Evolutionary conservation across 805 yeast genomes (phyloP).

Genomic region (Saturnispora quitensis): DNA sequence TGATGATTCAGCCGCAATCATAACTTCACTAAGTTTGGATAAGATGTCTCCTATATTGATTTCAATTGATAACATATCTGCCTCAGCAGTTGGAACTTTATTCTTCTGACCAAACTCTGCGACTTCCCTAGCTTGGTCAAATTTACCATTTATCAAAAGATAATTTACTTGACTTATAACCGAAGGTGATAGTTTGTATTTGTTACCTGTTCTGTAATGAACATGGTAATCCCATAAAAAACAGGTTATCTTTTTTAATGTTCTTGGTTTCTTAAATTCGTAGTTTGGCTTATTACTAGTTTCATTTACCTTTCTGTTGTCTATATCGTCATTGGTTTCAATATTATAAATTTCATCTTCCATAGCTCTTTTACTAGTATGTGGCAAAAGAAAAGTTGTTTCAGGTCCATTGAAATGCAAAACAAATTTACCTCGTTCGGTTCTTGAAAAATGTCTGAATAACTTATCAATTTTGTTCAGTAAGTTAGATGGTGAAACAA

Average conservation of each 20-base stretch:
- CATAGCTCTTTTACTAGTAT: neutral
- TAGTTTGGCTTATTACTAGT: neutral
- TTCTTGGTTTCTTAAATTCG: neutral
- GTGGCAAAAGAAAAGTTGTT: neutral
- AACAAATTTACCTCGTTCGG: neutral
- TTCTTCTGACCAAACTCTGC: neutral
- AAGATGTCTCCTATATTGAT: slow-evolving; percentile 1
- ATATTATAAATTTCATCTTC: neutral
- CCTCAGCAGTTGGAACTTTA: neutral
- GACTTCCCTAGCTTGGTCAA: slow-evolving; percentile 1
- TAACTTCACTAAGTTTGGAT: slow-evolving; percentile 1
- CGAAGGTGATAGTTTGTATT: neutral
- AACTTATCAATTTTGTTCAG: neutral
- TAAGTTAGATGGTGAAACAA: neutral
- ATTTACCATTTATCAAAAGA: slow-evolving; percentile 2
- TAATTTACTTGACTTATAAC: neutral
- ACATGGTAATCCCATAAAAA: neutral
- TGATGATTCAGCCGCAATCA: neutral
- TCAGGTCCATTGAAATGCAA: slow-evolving; percentile 4
- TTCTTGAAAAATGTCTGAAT: neutral
- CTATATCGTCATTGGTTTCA: neutral
- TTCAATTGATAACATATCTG: neutral
- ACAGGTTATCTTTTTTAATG: neutral
- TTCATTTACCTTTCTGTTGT: neutral
- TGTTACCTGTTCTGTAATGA: slow-evolving; percentile 2